Percentiles rank a stretch among this genome's conserved stretches.
Conservation (phyloP, 139 green algal genomes). For the Penium margaritaceum region DNA sequence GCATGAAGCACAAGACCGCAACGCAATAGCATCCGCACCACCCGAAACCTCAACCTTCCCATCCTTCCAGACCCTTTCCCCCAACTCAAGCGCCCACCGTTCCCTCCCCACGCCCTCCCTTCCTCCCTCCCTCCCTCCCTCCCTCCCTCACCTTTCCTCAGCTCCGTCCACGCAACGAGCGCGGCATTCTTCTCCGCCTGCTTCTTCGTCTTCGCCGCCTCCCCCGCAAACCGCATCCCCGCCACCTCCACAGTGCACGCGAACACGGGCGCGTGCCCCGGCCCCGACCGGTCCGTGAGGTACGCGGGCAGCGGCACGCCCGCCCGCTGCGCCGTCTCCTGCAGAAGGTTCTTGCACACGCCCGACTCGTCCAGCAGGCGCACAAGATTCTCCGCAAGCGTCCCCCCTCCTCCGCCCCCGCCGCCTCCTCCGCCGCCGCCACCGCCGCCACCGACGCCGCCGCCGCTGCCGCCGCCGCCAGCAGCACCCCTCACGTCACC, state of each 20-base stretch:
- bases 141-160: slow-evolving; percentile 38
- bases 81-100: no score
- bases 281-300: slow-evolving; percentile 17
- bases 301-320: slow-evolving; percentile 31
- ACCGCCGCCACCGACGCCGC: no score
- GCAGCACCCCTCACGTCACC: no score
- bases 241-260: slow-evolving; percentile 32
- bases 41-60: no score
- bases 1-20: no score
- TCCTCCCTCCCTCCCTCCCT: no score
- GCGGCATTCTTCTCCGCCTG: slow-evolving; percentile 43
- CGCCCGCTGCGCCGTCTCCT: slow-evolving; percentile 36
- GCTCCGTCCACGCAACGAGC: slow-evolving; percentile 21
- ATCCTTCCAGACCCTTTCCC: no score
- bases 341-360: slow-evolving; percentile 42
- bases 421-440: no score
- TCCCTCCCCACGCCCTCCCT: no score
- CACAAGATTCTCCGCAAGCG: no score
- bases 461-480: no score
- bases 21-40: no score
- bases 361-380: slow-evolving; percentile 33
- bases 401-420: slow-evolving; percentile 18
- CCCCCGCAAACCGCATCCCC: slow-evolving; percentile 14
- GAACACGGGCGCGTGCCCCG: slow-evolving; percentile 30
- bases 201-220: slow-evolving; percentile 41